Evolutionary conservation across 306 rosid genomes (phyloP).

Genomic region (Sesbania bispinosa): DNA sequence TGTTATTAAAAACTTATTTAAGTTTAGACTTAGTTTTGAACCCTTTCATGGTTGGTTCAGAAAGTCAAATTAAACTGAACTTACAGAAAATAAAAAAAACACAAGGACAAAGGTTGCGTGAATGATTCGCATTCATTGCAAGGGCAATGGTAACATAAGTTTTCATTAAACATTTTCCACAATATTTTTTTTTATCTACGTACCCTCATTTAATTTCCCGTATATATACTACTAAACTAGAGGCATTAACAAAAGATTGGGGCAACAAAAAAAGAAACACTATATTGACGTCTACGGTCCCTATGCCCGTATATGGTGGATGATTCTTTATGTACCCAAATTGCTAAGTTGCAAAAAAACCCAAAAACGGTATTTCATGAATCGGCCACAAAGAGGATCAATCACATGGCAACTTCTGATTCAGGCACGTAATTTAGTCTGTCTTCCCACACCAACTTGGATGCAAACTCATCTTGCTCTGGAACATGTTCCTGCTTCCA

Average conservation of each 20-base stretch:
- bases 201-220: background rate
- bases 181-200: background rate
- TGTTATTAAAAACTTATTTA: background rate
- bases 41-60: background rate
- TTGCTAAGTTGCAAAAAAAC: background rate
- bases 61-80: background rate
- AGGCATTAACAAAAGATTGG: background rate
- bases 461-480: constrained; percentile 72
- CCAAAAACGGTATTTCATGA: constrained; percentile 29
- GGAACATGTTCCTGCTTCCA: constrained; percentile 53
- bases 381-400: background rate
- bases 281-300: constrained; percentile 25
- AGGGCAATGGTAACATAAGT: background rate
- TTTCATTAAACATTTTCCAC: background rate
- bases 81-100: background rate
- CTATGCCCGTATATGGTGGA: constrained; percentile 15
- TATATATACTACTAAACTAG: background rate
- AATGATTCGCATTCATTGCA: background rate
- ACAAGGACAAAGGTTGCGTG: too few relatives aligned
- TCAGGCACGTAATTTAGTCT: constrained; percentile 62
- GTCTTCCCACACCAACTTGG: constrained; percentile 97
- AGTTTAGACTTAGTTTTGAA: background rate
- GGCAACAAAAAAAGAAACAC: background rate
- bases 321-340: constrained; percentile 34
- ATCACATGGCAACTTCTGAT: constrained; percentile 76